Evolutionary conservation across 192 early-diverging fungal species (phyloP).

Genomic region (Coemansia sp.): DNA sequence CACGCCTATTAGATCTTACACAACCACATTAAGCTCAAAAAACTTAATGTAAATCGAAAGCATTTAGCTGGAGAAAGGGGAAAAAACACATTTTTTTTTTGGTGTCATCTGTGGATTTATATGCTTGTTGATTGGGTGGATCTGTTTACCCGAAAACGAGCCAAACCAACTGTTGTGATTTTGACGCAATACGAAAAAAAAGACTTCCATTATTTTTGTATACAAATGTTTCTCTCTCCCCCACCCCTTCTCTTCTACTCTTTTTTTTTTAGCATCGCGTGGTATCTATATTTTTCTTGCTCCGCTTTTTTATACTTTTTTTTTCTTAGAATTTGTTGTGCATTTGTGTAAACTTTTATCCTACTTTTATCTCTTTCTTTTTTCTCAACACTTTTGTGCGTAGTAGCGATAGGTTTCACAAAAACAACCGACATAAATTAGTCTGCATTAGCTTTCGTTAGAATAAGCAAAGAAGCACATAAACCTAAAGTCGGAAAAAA

Average conservation of each 20-base stretch:
- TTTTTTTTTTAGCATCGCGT: slow-evolving; percentile 6
- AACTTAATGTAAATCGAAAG: not conserved
- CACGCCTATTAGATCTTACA: not conserved
- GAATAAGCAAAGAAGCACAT: not conserved
- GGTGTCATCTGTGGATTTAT: not conserved
- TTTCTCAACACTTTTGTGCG: not conserved
- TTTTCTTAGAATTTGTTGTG: slow-evolving; percentile 5
- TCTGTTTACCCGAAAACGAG: slow-evolving; percentile 27
- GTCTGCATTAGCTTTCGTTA: not conserved
- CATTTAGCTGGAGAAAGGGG: not conserved
- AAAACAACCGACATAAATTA: not conserved
- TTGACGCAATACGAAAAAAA: slow-evolving; percentile 4
- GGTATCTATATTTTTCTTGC: slow-evolving; percentile 4
- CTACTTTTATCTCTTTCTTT: not conserved
- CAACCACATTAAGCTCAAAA: not conserved
- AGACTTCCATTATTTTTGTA: not conserved
- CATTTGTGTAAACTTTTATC: slow-evolving; percentile 7
- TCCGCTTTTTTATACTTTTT: not conserved
- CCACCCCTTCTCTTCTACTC: not conserved
- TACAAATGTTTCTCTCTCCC: not conserved
- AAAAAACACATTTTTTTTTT: not conserved
- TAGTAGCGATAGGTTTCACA: not conserved
- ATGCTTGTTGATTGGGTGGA: slow-evolving; percentile 30
- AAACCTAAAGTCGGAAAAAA: not conserved
- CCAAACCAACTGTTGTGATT: slow-evolving; percentile 5